phyloP scores from a whole-genome alignment of 129 eudicot genomes.

The Helianthus tuberosus region DNA sequence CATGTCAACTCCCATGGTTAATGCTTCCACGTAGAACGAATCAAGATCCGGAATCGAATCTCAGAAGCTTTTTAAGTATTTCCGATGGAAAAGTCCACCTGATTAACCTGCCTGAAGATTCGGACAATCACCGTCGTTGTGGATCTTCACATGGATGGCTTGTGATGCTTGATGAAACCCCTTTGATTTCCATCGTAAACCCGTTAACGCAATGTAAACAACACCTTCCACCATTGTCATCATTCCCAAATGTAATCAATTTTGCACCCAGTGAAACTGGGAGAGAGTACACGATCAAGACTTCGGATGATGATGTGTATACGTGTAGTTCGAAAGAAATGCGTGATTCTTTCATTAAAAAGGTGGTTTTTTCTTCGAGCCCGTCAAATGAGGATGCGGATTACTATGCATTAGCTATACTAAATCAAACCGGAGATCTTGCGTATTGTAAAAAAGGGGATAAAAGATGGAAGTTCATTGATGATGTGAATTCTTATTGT shows the following conservation, averaged over 20 bases:
- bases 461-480: conserved; percentile 53
- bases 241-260: conserved; percentile 54
- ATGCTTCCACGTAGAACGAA: conserved; percentile 57
- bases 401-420: conserved; percentile 56
- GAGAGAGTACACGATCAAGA: conserved; percentile 56
- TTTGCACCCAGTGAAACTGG: conserved; percentile 52
- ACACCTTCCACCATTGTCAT: conserved; percentile 56
- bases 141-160: conserved; percentile 89
- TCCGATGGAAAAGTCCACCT: conserved; percentile 39
- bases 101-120: conserved; percentile 51
- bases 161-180: conserved; percentile 54
- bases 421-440: conserved; percentile 60
- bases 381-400: conserved; percentile 36
- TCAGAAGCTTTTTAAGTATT: conserved; percentile 45
- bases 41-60: conserved; percentile 26
- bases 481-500: conserved; percentile 42
- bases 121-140: conserved; percentile 56
- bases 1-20: conserved; percentile 66
- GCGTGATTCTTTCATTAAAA: conserved; percentile 68
- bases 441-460: conserved; percentile 60
- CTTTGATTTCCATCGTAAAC: conserved; percentile 51
- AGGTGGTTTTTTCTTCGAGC: conserved; percentile 56
- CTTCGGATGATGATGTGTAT: conserved; percentile 37
- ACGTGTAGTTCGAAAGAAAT: conserved; percentile 52
- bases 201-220: conserved; percentile 51